phyloP scores from a whole-genome alignment of 2,329 filamentous ascomycete species.

The Claviceps fusiformis region DNA sequence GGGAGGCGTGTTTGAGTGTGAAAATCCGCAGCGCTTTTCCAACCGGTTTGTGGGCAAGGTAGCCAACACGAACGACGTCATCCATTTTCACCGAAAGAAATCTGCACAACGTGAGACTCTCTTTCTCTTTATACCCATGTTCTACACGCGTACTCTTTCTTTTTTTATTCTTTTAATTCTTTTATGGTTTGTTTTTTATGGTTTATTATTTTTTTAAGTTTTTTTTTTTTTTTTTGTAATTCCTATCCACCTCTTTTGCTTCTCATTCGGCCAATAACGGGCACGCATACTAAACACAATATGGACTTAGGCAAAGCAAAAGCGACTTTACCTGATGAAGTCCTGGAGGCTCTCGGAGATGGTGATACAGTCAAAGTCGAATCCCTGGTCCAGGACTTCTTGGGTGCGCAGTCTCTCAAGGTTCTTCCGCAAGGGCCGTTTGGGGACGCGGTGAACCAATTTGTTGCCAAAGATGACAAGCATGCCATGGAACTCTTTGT shows the following conservation, averaged over 20 bases:
- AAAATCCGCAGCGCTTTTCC: constrained; percentile 93
- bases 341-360: constrained; percentile 38
- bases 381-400: constrained; percentile 74
- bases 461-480: constrained; percentile 91
- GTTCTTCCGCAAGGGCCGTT: constrained; percentile 89
- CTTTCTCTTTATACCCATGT: neutral
- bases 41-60: constrained; percentile 84
- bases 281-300: constrained; percentile 4
- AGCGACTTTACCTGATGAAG: constrained; percentile 46
- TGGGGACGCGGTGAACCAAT: constrained; percentile 82
- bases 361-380: constrained; percentile 72
- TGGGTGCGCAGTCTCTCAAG: constrained; percentile 76
- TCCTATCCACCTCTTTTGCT: neutral
- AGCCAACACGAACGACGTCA: constrained; percentile 85
- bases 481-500: constrained; percentile 78
- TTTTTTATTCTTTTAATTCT: no score
- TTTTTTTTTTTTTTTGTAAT: neutral
- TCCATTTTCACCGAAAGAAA: constrained; percentile 88
- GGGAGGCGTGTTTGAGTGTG: constrained; percentile 74
- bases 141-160: neutral
- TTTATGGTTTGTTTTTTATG: no score
- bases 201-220: neutral
- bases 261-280: neutral
- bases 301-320: constrained; percentile 18
- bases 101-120: constrained; percentile 27